A percentile compares a stretch with the other conserved stretches of the same genome.
Evolutionary conservation across 129 eudicot species (phyloP).

Genomic region (Glebionis coronaria): DNA sequence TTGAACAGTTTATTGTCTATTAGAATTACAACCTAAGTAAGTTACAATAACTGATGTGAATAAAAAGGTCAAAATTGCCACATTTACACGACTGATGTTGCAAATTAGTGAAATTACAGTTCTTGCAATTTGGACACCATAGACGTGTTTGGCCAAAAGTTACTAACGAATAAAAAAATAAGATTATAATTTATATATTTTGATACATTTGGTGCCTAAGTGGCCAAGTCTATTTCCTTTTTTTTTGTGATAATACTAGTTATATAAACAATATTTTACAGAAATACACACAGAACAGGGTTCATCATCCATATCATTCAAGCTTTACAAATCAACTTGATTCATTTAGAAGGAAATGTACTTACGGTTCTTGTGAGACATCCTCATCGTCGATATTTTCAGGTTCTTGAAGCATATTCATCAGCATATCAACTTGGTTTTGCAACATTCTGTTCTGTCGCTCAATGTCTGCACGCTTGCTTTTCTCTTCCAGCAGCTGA

Average conservation of each 20-base stretch:
- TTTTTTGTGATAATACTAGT: neutral
- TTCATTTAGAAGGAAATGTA: neutral
- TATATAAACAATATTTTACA: conserved; percentile 22
- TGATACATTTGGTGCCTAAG: conserved; percentile 21
- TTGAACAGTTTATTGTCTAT: too few relatives aligned
- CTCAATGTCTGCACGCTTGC: conserved; percentile 85
- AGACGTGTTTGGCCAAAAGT: neutral
- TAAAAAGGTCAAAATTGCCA: too few relatives aligned
- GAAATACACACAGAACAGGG: conserved; percentile 23
- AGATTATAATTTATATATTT: conserved; percentile 17
- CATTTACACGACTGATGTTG: neutral
- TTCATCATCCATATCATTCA: conserved; percentile 19
- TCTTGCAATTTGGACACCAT: neutral
- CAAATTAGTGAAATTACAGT: neutral
- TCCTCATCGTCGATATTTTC: conserved; percentile 44
- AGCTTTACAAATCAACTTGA: conserved; percentile 30
- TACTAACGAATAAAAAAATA: conserved; percentile 13
- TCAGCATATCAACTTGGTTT: conserved; percentile 78
- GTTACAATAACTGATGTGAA: too few relatives aligned
- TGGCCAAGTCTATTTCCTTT: conserved; percentile 10
- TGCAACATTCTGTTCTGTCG: conserved; percentile 74
- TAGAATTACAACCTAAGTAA: too few relatives aligned
- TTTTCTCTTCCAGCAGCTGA: conserved; percentile 84
- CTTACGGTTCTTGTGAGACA: conserved; percentile 47
- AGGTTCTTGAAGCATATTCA: conserved; percentile 87